Base-by-base conservation (phyloP, 768 basidiomycete species). In the Crepidotus variabilis region DNA sequence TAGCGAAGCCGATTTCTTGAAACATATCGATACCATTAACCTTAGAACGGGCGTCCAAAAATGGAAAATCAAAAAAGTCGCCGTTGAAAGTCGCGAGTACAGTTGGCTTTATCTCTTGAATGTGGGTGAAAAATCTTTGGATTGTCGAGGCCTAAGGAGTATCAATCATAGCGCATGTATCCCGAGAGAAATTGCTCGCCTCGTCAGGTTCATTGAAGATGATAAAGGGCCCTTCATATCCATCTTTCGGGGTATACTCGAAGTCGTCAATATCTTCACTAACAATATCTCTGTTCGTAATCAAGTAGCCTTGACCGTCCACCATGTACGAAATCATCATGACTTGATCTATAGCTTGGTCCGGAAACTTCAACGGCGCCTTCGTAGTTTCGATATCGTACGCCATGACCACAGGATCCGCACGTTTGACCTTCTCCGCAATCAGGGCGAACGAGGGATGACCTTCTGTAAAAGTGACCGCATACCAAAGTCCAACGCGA, bases 291-390 rank as follows among this genome's bases (percentile, higher is more conserved):
- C 97, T 82, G 65, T 98, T 98, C 20, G 94, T 97, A 71, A 99
- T 98, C 59, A 99, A 83, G 67, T 90, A 99, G 0, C 97, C 97
- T 70, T 95, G 92, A 0, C 94, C 96, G 68, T 99, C 97, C 16
- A 99, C 78, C 95, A 99, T 98, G 73, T 98, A 99, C 46, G 97
- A 99, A 60, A 99, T 98, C 97, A 99, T 99, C 96, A 99, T 99
- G 64, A 99, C 94, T 69, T 98, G 95, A 75, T 98, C 97, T 22
- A 92, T 87, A 6, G 85, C 83, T 63, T 94, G 89, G 74, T 98
- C 97, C 0, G 97, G 96, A 67, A 98, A 98, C 72, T 98, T 98
- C 64, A 98, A 84, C n/a, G 97, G 96, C n/a, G 92, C 90, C 74
- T 99, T 99, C 1, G 95, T 96, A 16, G 93, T 95, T 71, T 99